Conservation (phyloP, 1,284 basidiomycete species). For the Grifola frondosa region DNA sequence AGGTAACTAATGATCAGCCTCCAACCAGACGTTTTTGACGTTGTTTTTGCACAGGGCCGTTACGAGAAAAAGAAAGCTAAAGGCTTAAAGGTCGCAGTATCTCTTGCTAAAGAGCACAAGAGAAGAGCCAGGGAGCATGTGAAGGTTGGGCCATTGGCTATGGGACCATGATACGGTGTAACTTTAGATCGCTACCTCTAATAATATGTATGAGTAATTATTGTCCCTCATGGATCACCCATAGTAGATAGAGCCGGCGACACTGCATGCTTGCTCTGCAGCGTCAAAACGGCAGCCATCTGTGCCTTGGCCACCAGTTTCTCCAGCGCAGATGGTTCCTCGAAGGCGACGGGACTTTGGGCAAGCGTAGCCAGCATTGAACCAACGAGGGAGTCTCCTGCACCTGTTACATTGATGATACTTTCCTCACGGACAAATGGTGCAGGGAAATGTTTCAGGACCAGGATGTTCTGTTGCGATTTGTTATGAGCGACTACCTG, state of each 20-base stretch:
- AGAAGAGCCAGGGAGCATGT: slow-evolving; percentile 56
- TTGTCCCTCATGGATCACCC: background rate
- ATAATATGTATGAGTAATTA: slow-evolving; percentile 1
- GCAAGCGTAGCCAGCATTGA: slow-evolving; percentile 62
- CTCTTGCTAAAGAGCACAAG: slow-evolving; percentile 44
- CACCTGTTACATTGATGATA: slow-evolving; percentile 82
- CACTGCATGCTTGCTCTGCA: slow-evolving; percentile 63
- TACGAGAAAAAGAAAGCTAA: slow-evolving; percentile 54
- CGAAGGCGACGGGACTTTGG: slow-evolving; percentile 44
- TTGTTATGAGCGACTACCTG: slow-evolving; percentile 52
- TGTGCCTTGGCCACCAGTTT: slow-evolving; percentile 54
- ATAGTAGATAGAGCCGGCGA: slow-evolving; percentile 54
- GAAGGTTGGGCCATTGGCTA: slow-evolving; percentile 53
- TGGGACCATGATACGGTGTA: slow-evolving; percentile 1
- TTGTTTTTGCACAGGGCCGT: slow-evolving; percentile 45
- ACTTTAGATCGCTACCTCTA: background rate
- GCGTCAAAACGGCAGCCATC: slow-evolving; percentile 60
- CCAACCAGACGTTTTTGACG: background rate
- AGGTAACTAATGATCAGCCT: slow-evolving; percentile 39
- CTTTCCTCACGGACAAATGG: slow-evolving; percentile 41
- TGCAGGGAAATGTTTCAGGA: slow-evolving; percentile 74
- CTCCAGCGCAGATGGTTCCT: slow-evolving; percentile 43
- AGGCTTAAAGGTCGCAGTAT: slow-evolving; percentile 34
- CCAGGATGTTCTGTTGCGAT: slow-evolving; percentile 45
- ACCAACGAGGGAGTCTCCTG: slow-evolving; percentile 87